phyloP scores from a whole-genome alignment of 139 green algal species.

The Coccomyxa sp. region DNA sequence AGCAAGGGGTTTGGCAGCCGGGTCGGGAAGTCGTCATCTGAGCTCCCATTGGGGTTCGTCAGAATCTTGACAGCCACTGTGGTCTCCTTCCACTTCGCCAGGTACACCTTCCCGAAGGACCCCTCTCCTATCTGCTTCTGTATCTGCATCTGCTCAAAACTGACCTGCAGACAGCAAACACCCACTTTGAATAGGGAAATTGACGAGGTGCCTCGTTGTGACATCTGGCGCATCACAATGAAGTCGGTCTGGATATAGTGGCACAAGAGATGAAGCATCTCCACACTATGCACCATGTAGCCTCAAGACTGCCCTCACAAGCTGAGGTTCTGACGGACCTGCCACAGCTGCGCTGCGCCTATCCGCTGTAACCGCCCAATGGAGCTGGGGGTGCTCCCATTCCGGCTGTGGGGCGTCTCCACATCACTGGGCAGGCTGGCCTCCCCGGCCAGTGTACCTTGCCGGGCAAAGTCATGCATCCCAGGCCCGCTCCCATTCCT shows the following conservation, averaged over 20 bases:
- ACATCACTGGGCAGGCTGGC: not conserved
- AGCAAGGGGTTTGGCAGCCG: constrained; percentile 20
- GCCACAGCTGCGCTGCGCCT: not conserved
- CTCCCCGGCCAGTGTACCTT: not conserved
- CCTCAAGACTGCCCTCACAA: too few relatives aligned
- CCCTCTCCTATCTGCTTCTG: constrained; percentile 57
- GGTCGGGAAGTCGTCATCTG: constrained; percentile 24
- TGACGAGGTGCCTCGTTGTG: too few relatives aligned
- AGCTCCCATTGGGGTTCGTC: constrained; percentile 19
- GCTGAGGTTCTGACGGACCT: too few relatives aligned
- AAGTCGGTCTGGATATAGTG: too few relatives aligned
- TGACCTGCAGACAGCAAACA: constrained; percentile 31
- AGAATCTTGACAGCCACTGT: constrained; percentile 60
- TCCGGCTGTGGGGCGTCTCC: not conserved
- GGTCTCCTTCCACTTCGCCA: constrained; percentile 59
- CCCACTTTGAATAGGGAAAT: too few relatives aligned
- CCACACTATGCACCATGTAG: too few relatives aligned
- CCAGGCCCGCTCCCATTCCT: not conserved
- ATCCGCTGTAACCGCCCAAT: not conserved
- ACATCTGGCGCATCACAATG: too few relatives aligned
- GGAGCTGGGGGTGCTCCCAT: not conserved
- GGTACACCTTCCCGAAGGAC: constrained; percentile 59
- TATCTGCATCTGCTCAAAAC: constrained; percentile 36
- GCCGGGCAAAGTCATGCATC: not conserved
- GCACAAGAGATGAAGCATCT: too few relatives aligned